Evolutionary conservation across 2,329 filamentous ascomycete genomes (phyloP).

Genomic region (Botrytis tulipae): DNA sequence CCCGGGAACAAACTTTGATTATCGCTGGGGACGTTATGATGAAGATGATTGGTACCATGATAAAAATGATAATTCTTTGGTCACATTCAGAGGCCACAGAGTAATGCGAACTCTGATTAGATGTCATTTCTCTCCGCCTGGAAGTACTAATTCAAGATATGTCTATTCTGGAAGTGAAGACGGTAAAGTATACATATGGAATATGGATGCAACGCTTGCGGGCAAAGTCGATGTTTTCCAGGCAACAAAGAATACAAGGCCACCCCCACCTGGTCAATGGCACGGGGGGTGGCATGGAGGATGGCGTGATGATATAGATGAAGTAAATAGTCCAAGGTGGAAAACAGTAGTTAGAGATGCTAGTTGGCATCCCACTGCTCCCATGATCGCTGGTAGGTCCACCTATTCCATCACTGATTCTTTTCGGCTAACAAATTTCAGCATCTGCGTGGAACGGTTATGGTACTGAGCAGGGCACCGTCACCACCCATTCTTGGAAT

Average conservation of each 20-base stretch:
- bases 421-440: constrained; percentile 33
- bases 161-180: constrained; percentile 91
- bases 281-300: constrained; percentile 22
- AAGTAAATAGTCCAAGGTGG: constrained; percentile 44
- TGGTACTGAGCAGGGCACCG: constrained; percentile 62
- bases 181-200: constrained; percentile 88
- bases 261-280: constrained; percentile 39
- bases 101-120: constrained; percentile 88
- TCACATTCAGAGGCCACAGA: constrained; percentile 88
- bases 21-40: constrained; percentile 67
- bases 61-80: constrained; percentile 83
- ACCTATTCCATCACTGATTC: neutral
- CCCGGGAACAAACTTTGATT: constrained; percentile 64
- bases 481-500: constrained; percentile 66
- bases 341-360: constrained; percentile 69
- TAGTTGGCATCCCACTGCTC: constrained; percentile 69
- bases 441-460: constrained; percentile 71
- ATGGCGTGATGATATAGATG: constrained; percentile 33
- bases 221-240: constrained; percentile 73
- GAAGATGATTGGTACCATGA: constrained; percentile 67
- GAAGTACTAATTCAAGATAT: constrained; percentile 83
- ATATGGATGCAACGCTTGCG: constrained; percentile 83
- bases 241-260: constrained; percentile 63
- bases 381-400: constrained; percentile 52
- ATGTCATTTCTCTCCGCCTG: constrained; percentile 89